Evolutionary conservation across 1,284 basidiomycete species (phyloP).

Genomic region (Ceratobasidium sp.): DNA sequence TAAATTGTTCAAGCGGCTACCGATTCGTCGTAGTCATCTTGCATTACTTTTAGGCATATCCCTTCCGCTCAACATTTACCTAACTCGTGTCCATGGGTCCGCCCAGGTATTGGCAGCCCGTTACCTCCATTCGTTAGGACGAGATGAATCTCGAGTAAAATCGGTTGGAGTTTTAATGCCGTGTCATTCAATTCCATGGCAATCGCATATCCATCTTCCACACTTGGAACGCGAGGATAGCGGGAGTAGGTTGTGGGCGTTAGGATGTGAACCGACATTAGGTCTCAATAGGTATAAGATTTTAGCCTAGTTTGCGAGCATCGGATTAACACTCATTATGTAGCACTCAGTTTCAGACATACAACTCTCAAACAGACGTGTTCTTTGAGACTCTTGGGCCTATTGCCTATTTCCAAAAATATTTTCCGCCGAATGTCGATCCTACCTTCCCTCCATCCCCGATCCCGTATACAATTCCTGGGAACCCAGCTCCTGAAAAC

Average conservation of each 20-base stretch:
- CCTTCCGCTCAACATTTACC: conserved; percentile 71
- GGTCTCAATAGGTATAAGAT: conserved; percentile 60
- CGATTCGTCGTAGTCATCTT: conserved; percentile 55
- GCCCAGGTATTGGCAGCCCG: conserved; percentile 81
- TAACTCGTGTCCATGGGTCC: conserved; percentile 75
- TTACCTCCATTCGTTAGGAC: conserved; percentile 59
- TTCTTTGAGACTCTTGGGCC: conserved; percentile 78
- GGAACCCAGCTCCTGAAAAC: conserved; percentile 51
- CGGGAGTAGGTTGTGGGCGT: conserved; percentile 73
- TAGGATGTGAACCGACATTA: conserved; percentile 92
- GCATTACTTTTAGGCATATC: conserved; percentile 63
- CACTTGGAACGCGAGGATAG: conserved; percentile 55
- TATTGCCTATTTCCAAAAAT: conserved; percentile 66
- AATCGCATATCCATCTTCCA: conserved; percentile 83
- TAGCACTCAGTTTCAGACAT: conserved; percentile 62
- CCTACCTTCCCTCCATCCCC: conserved; percentile 71
- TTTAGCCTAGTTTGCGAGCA: conserved; percentile 31
- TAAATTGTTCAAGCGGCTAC: conserved; percentile 46
- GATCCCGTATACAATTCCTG: conserved; percentile 66
- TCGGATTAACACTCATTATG: conserved; percentile 38
- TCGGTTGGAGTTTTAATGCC: conserved; percentile 91
- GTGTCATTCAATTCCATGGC: conserved; percentile 97
- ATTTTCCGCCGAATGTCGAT: conserved; percentile 74
- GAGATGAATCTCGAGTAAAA: conserved; percentile 54
- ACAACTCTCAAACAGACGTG: conserved; percentile 83